A percentile compares a stretch with the other conserved stretches of the same genome.
Conservation (phyloP, 164 flowering plant species). For the Vitis rotundifolia region DNA sequence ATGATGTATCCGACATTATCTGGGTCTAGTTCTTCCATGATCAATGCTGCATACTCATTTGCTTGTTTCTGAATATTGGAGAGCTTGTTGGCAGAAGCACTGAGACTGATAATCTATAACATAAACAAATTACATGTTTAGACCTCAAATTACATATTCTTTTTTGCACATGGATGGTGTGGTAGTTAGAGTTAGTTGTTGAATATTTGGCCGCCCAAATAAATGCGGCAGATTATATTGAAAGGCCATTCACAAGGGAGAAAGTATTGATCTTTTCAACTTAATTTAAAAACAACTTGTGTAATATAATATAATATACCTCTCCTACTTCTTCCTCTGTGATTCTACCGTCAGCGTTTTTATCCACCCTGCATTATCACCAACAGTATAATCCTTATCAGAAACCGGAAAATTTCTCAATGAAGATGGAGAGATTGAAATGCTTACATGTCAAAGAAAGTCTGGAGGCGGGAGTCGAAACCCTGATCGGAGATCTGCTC, state of each 20-base stretch:
- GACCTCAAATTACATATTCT: not conserved
- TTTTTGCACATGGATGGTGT: no score
- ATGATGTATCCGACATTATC: constrained; percentile 41
- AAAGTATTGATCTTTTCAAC: no score
- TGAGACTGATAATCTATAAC: constrained; percentile 41
- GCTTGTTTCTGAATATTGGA: constrained; percentile 42
- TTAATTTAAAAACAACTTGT: not conserved
- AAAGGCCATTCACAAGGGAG: no score
- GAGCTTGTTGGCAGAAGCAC: constrained; percentile 53
- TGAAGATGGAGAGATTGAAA: not conserved
- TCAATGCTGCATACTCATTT: constrained; percentile 40
- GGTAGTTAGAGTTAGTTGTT: not conserved
- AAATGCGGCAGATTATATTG: no score
- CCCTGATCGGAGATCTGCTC: constrained; percentile 45
- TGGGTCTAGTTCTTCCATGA: constrained; percentile 57
- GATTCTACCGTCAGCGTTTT: constrained; percentile 48
- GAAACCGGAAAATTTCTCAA: not conserved
- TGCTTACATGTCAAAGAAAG: constrained; percentile 50
- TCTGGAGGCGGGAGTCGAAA: constrained; percentile 56
- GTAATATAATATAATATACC: constrained; percentile 21
- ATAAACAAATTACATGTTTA: not conserved
- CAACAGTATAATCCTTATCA: not conserved
- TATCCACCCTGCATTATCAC: constrained; percentile 43
- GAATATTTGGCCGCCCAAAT: not conserved
- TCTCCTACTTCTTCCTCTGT: constrained; percentile 43